Evolutionary conservation across 495 filamentous ascomycete genomes (phyloP).

Genomic region (Friedmanniomyces simplex): DNA sequence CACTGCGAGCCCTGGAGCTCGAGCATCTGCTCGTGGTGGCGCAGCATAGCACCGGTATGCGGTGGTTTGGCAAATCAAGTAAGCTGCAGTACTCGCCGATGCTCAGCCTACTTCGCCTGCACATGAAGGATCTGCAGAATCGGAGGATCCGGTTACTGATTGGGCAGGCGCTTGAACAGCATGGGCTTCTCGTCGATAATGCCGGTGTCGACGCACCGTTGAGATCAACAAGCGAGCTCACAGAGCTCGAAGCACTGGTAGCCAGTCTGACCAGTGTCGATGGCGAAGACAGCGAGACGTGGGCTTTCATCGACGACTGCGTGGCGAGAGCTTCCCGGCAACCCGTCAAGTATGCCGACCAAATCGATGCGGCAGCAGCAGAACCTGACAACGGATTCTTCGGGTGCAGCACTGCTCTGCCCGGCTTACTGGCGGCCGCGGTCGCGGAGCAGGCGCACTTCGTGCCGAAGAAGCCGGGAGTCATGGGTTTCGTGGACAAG

Average conservation of each 20-base stretch:
- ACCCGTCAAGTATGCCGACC: constrained; percentile 58
- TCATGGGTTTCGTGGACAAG: background rate
- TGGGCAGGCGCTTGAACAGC: background rate
- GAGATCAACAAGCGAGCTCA: background rate
- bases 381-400: background rate
- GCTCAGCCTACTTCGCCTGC: constrained; percentile 46
- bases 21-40: constrained; percentile 70
- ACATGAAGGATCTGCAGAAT: constrained; percentile 5
- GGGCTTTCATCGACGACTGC: constrained; percentile 58
- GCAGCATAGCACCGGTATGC: constrained; percentile 63
- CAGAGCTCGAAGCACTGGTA: constrained; percentile 45
- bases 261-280: constrained; percentile 34
- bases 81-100: constrained; percentile 49
- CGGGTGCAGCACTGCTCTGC: background rate
- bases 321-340: constrained; percentile 55
- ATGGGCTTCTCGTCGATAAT: background rate
- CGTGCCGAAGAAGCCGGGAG: constrained; percentile 23
- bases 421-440: constrained; percentile 49
- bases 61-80: constrained; percentile 64
- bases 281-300: background rate
- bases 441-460: constrained; percentile 73
- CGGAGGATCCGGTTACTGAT: background rate
- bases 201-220: background rate
- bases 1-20: constrained; percentile 53
- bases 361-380: constrained; percentile 22